Evolutionary conservation across 257 asterid genomes (phyloP).

Genomic region (Plantago major): DNA sequence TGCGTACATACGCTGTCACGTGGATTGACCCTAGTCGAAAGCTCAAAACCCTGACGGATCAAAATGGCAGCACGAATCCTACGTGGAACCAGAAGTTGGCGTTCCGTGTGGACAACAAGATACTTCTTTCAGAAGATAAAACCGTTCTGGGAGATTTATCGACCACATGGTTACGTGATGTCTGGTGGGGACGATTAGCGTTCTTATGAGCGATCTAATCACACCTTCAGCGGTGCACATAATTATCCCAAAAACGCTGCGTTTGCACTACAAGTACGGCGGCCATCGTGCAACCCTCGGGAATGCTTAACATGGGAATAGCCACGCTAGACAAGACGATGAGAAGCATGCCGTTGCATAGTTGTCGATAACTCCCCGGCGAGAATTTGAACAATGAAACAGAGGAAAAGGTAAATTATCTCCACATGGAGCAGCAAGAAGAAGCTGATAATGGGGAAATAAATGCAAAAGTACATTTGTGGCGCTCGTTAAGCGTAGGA

Average conservation of each 20-base stretch:
- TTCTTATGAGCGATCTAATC: slow-evolving; percentile 42
- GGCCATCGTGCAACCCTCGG: slow-evolving; percentile 69
- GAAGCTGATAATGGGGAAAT: slow-evolving; percentile 10
- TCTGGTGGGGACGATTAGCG: slow-evolving; percentile 49
- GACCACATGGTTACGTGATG: slow-evolving; percentile 57
- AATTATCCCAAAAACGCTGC: slow-evolving; percentile 19
- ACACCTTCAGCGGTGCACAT: slow-evolving; percentile 8
- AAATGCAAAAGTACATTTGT: slow-evolving; percentile 32
- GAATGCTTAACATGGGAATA: slow-evolving; percentile 78
- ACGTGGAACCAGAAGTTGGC: slow-evolving; percentile 69
- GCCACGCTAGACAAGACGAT: slow-evolving; percentile 40
- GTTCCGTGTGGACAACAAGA: slow-evolving; percentile 41
- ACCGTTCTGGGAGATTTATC: slow-evolving; percentile 49
- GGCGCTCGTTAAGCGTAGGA: slow-evolving; percentile 46
- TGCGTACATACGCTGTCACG: slow-evolving; percentile 52
- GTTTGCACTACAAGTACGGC: slow-evolving; percentile 62
- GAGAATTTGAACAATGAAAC: slow-evolving; percentile 12
- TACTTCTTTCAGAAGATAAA: slow-evolving; percentile 31
- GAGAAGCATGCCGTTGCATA: slow-evolving; percentile 36
- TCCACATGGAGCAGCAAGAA: background rate
- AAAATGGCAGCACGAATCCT: slow-evolving; percentile 44
- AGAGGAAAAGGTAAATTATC: slow-evolving; percentile 8
- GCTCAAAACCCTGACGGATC: slow-evolving; percentile 42
- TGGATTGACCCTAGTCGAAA: slow-evolving; percentile 53
- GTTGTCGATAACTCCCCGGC: background rate